A percentile compares a stretch with the other conserved stretches of the same genome.
Evolutionary conservation across 345 rosid species (phyloP).

Genomic region (Eucalyptus grandis): DNA sequence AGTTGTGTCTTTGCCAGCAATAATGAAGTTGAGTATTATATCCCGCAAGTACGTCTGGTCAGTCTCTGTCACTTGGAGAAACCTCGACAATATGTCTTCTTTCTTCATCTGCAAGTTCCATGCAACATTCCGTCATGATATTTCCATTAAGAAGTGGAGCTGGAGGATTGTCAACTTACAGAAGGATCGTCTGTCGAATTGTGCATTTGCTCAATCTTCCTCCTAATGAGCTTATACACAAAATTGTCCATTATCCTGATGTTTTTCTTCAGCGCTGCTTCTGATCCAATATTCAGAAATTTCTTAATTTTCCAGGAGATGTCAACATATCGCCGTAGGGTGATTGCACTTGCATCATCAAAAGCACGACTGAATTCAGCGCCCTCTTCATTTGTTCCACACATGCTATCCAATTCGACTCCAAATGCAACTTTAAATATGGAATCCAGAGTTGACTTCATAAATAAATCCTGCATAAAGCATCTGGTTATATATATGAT

Average conservation of each 20-base stretch:
- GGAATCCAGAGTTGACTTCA: slow-evolving; percentile 57
- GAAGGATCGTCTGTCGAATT: slow-evolving; percentile 9
- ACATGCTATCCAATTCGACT: slow-evolving; percentile 40
- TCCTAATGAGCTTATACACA: slow-evolving; percentile 34
- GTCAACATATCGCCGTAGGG: slow-evolving; percentile 38
- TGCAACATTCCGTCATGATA: neutral
- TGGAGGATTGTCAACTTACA: slow-evolving; percentile 8
- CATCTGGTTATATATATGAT: neutral
- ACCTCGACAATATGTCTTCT: slow-evolving; percentile 51
- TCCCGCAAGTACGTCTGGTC: slow-evolving; percentile 37
- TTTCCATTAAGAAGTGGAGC: neutral
- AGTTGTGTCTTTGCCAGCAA: slow-evolving; percentile 65
- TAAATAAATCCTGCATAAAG: slow-evolving; percentile 27
- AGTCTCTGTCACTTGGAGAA: slow-evolving; percentile 24
- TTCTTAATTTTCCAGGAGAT: slow-evolving; percentile 38
- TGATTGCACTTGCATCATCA: slow-evolving; percentile 46
- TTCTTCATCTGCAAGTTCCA: slow-evolving; percentile 19
- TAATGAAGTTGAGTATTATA: slow-evolving; percentile 42
- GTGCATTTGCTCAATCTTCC: slow-evolving; percentile 28
- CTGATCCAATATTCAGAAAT: slow-evolving; percentile 41
- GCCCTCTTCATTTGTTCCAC: slow-evolving; percentile 36
- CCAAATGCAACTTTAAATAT: slow-evolving; percentile 54
- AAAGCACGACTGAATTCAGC: slow-evolving; percentile 26
- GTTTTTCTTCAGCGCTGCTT: slow-evolving; percentile 37
- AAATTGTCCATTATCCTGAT: slow-evolving; percentile 18